These are phyloP conservation scores for Agroathelia rolfsii DNA, from an alignment of 1,284 basidiomycete species.

Conservation along the genomic window DNA sequence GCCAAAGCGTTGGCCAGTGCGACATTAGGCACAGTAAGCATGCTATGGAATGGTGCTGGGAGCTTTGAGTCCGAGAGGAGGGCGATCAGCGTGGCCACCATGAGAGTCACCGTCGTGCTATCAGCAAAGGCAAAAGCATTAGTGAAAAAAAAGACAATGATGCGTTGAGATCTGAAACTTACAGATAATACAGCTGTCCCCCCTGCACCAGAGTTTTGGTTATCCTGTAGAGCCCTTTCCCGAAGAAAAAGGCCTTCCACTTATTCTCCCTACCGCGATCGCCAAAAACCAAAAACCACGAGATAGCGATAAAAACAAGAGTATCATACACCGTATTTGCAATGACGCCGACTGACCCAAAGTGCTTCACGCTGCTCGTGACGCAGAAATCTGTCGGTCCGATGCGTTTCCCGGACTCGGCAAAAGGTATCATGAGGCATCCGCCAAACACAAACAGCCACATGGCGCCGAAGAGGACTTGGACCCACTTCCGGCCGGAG, in stretches of 20 bases:
- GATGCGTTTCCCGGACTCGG: too few relatives aligned
- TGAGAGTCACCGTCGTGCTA: conserved; percentile 17
- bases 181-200: conserved; percentile 25
- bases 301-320: conserved; percentile 22
- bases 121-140: neutral
- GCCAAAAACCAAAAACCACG: conserved; percentile 13
- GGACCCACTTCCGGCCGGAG: conserved; percentile 14
- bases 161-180: conserved; percentile 7
- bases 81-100: conserved; percentile 14
- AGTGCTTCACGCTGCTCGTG: conserved; percentile 13
- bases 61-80: conserved; percentile 12
- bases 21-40: conserved; percentile 17
- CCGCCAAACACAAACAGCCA: conserved; percentile 21
- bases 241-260: conserved; percentile 14
- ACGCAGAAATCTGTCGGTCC: conserved; percentile 21
- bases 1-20: conserved; percentile 20
- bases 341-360: conserved; percentile 14
- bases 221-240: conserved; percentile 17
- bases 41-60: conserved; percentile 12
- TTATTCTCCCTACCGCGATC: conserved; percentile 9
- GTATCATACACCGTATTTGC: conserved; percentile 18
- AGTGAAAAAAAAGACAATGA: neutral
- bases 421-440: conserved; percentile 15
- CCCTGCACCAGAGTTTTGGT: conserved; percentile 20
- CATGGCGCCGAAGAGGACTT: conserved; percentile 18